These are phyloP conservation scores for Penicillium argentinense DNA, from an alignment of 495 filamentous ascomycete genomes.

Conservation along the genomic window DNA sequence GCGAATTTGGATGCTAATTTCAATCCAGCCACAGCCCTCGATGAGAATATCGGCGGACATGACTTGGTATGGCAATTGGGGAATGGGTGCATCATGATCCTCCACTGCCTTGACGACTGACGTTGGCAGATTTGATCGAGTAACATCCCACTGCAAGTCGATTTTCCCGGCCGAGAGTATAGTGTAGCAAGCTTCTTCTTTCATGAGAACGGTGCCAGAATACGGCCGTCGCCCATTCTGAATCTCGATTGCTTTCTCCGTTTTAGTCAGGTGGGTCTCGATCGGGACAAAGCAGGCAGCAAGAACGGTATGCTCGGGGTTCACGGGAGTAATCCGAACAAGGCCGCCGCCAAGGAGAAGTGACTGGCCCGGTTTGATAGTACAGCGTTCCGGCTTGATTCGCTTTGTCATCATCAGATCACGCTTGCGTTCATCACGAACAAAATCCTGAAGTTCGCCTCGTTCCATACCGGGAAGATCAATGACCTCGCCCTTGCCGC, in stretches of 20 bases:
- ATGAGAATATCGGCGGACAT: constrained; percentile 81
- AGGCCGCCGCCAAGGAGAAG: constrained; percentile 82
- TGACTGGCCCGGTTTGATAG: constrained; percentile 75
- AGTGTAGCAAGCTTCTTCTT: constrained; percentile 53
- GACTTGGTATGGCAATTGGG: constrained; percentile 70
- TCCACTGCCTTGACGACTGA: constrained; percentile 35
- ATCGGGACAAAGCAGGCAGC: constrained; percentile 79
- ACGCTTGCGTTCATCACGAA: constrained; percentile 59
- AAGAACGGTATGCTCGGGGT: constrained; percentile 60
- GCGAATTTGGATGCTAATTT: constrained; percentile 79
- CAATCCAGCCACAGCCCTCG: constrained; percentile 91
- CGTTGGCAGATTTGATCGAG: constrained; percentile 50
- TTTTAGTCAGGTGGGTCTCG: constrained; percentile 69
- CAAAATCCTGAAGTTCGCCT: constrained; percentile 64
- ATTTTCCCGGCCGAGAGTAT: constrained; percentile 71
- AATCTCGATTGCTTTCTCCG: constrained; percentile 69
- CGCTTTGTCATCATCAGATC: constrained; percentile 76
- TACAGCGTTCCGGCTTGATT: constrained; percentile 62
- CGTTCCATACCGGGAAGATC: constrained; percentile 87
- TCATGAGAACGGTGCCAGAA: constrained; percentile 57
- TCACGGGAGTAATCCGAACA: constrained; percentile 79
- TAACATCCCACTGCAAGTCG: constrained; percentile 77
- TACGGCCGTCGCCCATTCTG: constrained; percentile 57
- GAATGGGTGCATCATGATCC: constrained; percentile 29
- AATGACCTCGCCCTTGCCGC: constrained; percentile 85